These are phyloP conservation scores for Malus hybrid DNA, from an alignment of 331 rosid species.

Conservation along the genomic window DNA sequence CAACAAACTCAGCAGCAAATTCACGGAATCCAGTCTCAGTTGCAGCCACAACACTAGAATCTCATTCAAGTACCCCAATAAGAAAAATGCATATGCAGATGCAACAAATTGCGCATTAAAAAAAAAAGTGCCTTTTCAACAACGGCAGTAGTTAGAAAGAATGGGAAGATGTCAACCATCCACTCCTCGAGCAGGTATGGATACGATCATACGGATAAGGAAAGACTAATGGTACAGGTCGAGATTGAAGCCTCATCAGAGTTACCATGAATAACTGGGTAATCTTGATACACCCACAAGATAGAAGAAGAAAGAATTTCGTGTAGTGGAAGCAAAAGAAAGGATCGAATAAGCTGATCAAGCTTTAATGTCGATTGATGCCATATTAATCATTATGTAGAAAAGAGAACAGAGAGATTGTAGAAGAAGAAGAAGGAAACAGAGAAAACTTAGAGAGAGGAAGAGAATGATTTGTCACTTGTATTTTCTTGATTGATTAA, in stretches of 20 bases:
- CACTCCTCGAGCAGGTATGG: constrained; percentile 54
- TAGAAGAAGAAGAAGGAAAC: too few species aligned
- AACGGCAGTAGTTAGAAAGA: constrained; percentile 50
- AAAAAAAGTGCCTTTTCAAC: constrained; percentile 30
- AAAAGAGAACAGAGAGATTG: too few species aligned
- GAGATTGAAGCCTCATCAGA: constrained; percentile 68
- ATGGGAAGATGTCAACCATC: constrained; percentile 52
- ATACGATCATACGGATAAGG: constrained; percentile 38
- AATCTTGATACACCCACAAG: too few species aligned
- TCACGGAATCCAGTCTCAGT: constrained; percentile 54
- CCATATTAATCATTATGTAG: too few species aligned
- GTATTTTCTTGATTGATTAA: too few species aligned
- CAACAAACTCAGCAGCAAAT: constrained; percentile 59
- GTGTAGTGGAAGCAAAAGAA: too few species aligned
- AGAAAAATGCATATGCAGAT: constrained; percentile 67
- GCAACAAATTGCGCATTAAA: constrained; percentile 43
- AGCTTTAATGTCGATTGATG: too few species aligned
- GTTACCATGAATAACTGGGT: constrained; percentile 15
- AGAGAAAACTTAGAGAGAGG: too few species aligned
- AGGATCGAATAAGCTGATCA: too few species aligned
- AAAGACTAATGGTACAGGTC: constrained; percentile 79
- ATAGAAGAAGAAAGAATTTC: too few species aligned
- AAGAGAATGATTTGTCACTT: too few species aligned
- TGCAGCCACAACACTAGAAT: constrained; percentile 57
- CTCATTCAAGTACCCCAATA: constrained; percentile 57